Evolutionary conservation across 2,329 filamentous ascomycete genomes (phyloP).

Genomic region (Aureobasidium subglaciale): DNA sequence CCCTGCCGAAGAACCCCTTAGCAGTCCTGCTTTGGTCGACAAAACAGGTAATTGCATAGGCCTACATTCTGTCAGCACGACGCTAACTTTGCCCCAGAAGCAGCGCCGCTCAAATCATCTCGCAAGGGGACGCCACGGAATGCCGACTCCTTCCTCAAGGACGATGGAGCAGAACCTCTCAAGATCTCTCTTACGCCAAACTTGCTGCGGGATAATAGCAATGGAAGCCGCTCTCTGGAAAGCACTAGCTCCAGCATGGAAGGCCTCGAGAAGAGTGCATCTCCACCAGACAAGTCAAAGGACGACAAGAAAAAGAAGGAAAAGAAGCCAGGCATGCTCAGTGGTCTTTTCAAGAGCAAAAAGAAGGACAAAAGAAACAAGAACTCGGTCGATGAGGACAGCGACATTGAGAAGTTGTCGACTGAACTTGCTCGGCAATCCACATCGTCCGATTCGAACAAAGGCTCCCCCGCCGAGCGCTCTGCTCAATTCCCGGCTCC

Average conservation of each 20-base stretch:
- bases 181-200: conserved; percentile 97
- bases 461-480: neutral
- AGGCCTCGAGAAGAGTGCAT: conserved; percentile 61
- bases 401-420: conserved; percentile 27
- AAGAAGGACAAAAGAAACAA: conserved; percentile 58
- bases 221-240: conserved; percentile 21
- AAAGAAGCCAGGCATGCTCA: conserved; percentile 66
- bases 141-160: conserved; percentile 95
- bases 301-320: conserved; percentile 69
- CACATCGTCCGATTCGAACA: neutral
- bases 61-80: conserved; percentile 28
- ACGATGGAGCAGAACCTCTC: conserved; percentile 88
- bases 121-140: conserved; percentile 82
- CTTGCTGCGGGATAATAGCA: conserved; percentile 71
- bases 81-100: conserved; percentile 24
- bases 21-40: conserved; percentile 27
- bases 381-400: conserved; percentile 24
- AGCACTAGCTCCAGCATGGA: conserved; percentile 57
- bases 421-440: conserved; percentile 19
- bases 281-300: conserved; percentile 56
- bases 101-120: conserved; percentile 55
- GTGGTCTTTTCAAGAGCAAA: conserved; percentile 61
- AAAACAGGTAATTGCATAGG: conserved; percentile 8
- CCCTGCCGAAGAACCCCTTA: conserved; percentile 24
- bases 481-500: neutral